These are phyloP conservation scores for Punica granatum DNA, from an alignment of 345 rosid species.

Conservation along the genomic window DNA sequence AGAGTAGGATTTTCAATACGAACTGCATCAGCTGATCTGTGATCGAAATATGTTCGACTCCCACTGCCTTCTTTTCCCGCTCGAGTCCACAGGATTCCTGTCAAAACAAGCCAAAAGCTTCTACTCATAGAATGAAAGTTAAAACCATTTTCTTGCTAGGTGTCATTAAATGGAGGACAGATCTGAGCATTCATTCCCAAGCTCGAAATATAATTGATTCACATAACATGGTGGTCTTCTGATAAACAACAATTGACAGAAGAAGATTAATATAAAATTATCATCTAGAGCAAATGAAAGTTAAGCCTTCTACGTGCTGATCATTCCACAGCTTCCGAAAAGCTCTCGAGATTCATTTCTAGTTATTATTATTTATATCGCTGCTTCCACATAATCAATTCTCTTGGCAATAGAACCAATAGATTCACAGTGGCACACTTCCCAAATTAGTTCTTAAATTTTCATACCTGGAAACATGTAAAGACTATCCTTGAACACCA, in stretches of 20 bases:
- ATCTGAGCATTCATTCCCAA: neutral
- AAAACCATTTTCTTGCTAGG: neutral
- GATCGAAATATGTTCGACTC: slow-evolving; percentile 18
- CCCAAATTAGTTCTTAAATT: neutral
- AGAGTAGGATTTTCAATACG: slow-evolving; percentile 18
- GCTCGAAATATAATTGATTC: neutral
- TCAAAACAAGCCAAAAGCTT: slow-evolving; percentile 7
- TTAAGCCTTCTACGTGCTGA: too few relatives aligned
- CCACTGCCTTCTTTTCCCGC: slow-evolving; percentile 25
- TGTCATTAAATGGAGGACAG: neutral
- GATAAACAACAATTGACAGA: neutral
- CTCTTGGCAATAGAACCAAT: neutral
- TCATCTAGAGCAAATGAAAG: neutral
- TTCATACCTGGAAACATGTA: neutral
- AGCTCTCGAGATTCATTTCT: too few relatives aligned
- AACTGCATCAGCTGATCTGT: slow-evolving; percentile 14
- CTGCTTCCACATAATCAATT: neutral
- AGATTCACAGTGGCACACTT: neutral
- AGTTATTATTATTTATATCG: too few relatives aligned
- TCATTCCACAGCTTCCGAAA: too few relatives aligned
- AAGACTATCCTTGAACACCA: neutral
- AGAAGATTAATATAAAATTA: too few relatives aligned
- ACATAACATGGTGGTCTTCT: neutral
- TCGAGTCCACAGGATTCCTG: slow-evolving; percentile 43
- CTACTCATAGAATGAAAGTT: neutral